Evolutionary conservation across 371 early-diverging fungal genomes (phyloP), one percentile per base, ranked within the genome.

Genomic region (Umbelopsis sp.): DNA sequence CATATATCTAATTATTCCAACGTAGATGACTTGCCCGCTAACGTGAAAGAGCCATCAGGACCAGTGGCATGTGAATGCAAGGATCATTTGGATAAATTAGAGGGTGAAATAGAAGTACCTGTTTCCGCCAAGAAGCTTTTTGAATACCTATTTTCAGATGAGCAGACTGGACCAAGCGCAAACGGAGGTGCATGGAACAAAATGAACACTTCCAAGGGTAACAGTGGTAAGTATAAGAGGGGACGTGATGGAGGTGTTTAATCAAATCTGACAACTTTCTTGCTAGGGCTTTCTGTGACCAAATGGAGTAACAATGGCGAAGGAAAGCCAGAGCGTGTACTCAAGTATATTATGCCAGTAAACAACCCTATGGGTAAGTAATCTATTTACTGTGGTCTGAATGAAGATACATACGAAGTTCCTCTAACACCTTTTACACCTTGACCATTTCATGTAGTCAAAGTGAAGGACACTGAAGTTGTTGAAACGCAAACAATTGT

Each of bases 21-120:
- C 72, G 73, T 44, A 22, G 74, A 80, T 62, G 76, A 72, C n/a
- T 64, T 78, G 24, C 85, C 84, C 32, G 65, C 80, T 4, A 69
- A 71, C 8, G 71, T 89, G 12, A 77, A 84, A 12, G 63, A 51
- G 8, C 93, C 91, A 0, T 63, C 81, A 10, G 78, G 74, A 0
- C 86, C 86, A 9, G 77, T 81, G 1, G 52, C 68, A 7, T 93
- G 93, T 65, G 85, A 80, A 12, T 93, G 93, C 72, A 80, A 84
- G 50, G 86, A 85, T 32, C 93, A 93, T 72, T 70, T 87, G 25
- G 93, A 93, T 52, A 87, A 86, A 66, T 53, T 80, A 16, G 91
- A 89, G 50, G 65, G 77, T 16, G 88, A 91, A 35, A 74, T 84
- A 14, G 80, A 83, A 24, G 72, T 90, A 5, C 75, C 77, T 1